Percentiles rank a stretch among this genome's conserved stretches.
Conservation (phyloP, 169 alveolate species). For the Babesia ovis region DNA sequence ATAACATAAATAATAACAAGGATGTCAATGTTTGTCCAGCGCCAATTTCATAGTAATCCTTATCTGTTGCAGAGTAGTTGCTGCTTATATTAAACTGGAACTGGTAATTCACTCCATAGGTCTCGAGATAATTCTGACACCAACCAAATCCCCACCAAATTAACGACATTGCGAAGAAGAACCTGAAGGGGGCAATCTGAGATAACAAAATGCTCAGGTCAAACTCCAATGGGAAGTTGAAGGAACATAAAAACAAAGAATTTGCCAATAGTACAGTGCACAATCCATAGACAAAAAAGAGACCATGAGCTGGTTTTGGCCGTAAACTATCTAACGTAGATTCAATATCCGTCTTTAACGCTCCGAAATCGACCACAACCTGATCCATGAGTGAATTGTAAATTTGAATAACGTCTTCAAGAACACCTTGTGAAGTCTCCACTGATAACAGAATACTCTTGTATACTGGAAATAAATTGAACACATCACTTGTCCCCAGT, state of each 20-base stretch:
- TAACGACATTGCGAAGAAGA: slow-evolving; percentile 63
- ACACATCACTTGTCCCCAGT: slow-evolving; percentile 59
- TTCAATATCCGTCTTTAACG: slow-evolving; percentile 65
- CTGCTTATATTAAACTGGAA: slow-evolving; percentile 76
- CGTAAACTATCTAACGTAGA: slow-evolving; percentile 38
- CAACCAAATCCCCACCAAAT: slow-evolving; percentile 77
- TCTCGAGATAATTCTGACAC: slow-evolving; percentile 75
- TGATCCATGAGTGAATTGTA: slow-evolving; percentile 45
- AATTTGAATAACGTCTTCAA: slow-evolving; percentile 35
- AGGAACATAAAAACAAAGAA: slow-evolving; percentile 51
- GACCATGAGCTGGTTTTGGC: slow-evolving; percentile 50
- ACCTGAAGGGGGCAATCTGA: slow-evolving; percentile 65
- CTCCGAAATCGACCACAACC: slow-evolving; percentile 45
- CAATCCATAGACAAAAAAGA: slow-evolving; percentile 55
- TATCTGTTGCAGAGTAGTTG: slow-evolving; percentile 65
- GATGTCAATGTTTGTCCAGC: slow-evolving; percentile 71
- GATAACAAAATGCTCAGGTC: slow-evolving; percentile 53
- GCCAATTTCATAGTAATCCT: slow-evolving; percentile 71
- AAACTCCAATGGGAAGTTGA: slow-evolving; percentile 31
- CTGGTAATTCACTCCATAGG: slow-evolving; percentile 79
- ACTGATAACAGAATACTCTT: slow-evolving; percentile 64
- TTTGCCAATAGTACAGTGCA: slow-evolving; percentile 57
- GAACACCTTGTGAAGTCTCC: slow-evolving; percentile 46
- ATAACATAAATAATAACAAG: slow-evolving; percentile 61
- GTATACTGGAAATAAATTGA: slow-evolving; percentile 71